Percentiles rank a stretch among this genome's conserved stretches.
These are phyloP conservation scores for Sporormia fimetaria DNA, from an alignment of 495 filamentous ascomycete species.

Conservation along the genomic window DNA sequence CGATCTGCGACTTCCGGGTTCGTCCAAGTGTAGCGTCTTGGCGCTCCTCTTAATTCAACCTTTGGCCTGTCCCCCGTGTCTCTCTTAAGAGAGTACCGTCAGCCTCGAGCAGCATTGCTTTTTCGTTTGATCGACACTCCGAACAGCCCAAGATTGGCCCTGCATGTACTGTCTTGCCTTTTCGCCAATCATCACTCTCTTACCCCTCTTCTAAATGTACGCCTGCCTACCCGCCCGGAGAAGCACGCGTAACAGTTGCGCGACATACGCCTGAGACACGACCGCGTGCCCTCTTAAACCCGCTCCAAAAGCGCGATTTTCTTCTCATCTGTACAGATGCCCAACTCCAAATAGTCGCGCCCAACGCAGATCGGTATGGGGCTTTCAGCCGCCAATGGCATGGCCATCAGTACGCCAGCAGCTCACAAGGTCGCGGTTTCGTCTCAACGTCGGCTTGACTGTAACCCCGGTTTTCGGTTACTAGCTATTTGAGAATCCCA, in stretches of 20 bases:
- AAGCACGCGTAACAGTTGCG: not conserved
- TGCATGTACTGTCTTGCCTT: too few species aligned
- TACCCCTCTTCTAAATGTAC: not conserved
- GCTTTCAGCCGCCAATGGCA: conserved; percentile 3
- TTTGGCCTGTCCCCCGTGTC: too few species aligned
- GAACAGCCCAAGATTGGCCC: too few species aligned
- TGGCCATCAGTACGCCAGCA: conserved; percentile 1
- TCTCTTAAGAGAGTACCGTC: too few species aligned
- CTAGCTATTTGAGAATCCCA: too few species aligned
- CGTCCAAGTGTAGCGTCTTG: too few species aligned
- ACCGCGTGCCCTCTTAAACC: not conserved
- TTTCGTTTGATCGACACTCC: too few species aligned
- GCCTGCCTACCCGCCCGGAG: not conserved
- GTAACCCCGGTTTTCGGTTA: too few species aligned
- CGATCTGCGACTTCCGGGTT: too few species aligned
- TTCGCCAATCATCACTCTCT: not conserved
- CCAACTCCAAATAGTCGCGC: conserved; percentile 5
- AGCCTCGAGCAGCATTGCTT: too few species aligned
- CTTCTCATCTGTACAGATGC: not conserved
- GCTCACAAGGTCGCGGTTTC: conserved; percentile 6
- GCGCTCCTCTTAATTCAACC: too few species aligned
- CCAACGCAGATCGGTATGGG: conserved; percentile 3
- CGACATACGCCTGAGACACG: conserved; percentile 6
- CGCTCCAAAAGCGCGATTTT: not conserved
- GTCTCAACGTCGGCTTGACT: conserved; percentile 6